These are phyloP conservation scores for Lepiota subincarnata DNA, from an alignment of 768 basidiomycete genomes.

Conservation along the genomic window DNA sequence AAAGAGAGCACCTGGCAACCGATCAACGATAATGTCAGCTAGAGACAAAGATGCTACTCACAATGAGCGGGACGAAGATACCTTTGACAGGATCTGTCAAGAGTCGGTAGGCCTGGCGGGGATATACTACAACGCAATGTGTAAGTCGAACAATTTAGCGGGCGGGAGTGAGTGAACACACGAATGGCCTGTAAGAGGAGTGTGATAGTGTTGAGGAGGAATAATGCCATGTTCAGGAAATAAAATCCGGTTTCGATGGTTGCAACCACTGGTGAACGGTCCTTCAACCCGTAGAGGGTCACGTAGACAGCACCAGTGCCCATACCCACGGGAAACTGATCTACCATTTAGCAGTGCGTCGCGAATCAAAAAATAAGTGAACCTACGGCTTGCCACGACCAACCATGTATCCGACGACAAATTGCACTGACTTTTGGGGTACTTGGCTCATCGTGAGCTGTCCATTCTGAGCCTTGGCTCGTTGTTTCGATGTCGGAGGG, in stretches of 20 bases:
- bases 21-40: neutral
- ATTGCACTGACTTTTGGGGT: constrained; percentile 3
- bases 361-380: neutral
- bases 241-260: constrained; percentile 40
- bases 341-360: neutral
- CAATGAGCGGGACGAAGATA: constrained; percentile 37
- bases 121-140: constrained; percentile 31
- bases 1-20: constrained; percentile 40
- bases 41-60: constrained; percentile 7
- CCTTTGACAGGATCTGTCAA: constrained; percentile 41
- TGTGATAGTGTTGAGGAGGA: constrained; percentile 38
- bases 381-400: constrained; percentile 48
- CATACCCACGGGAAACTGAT: constrained; percentile 47
- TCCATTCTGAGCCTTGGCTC: constrained; percentile 5
- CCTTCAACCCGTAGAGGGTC: constrained; percentile 37
- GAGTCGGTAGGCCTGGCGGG: constrained; percentile 35
- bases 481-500: neutral
- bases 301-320: constrained; percentile 48
- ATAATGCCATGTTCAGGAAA: constrained; percentile 41
- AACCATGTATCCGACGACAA: constrained; percentile 38
- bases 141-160: neutral
- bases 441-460: neutral
- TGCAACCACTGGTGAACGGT: constrained; percentile 27
- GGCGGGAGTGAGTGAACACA: constrained; percentile 17
- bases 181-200: constrained; percentile 39